phyloP scores from a whole-genome alignment of 1,284 basidiomycete genomes.

The Exobasidium cylindrosporum region DNA sequence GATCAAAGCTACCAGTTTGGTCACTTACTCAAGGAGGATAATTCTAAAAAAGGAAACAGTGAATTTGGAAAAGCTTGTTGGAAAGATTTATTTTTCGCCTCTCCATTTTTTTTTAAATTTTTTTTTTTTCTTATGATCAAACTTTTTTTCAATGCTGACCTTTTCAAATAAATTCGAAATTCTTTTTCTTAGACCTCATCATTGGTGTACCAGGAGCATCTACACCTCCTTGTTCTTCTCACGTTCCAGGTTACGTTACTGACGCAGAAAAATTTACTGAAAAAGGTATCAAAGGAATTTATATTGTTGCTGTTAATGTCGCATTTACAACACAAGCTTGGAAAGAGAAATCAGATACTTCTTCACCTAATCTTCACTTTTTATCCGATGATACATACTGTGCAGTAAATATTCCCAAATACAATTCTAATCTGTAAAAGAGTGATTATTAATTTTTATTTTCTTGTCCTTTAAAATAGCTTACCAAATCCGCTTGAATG shows the following conservation, averaged over 20 bases:
- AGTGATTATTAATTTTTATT: too few relatives aligned
- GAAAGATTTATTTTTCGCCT: too few relatives aligned
- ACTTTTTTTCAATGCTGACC: too few relatives aligned
- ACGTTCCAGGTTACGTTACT: slow-evolving; percentile 51
- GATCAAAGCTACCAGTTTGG: too few relatives aligned
- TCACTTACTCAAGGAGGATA: too few relatives aligned
- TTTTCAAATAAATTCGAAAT: slow-evolving; percentile 15
- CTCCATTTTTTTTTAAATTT: too few relatives aligned
- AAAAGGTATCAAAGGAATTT: slow-evolving; percentile 47
- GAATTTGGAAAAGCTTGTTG: too few relatives aligned
- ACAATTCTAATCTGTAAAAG: too few relatives aligned
- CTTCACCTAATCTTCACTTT: slow-evolving; percentile 38
- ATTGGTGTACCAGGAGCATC: slow-evolving; percentile 33
- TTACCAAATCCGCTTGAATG: too few relatives aligned
- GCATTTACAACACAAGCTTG: slow-evolving; percentile 47
- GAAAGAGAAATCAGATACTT: slow-evolving; percentile 47
- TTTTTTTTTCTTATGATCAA: too few relatives aligned
- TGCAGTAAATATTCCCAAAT: slow-evolving; percentile 20
- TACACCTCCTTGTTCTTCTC: slow-evolving; percentile 46
- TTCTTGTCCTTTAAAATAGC: too few relatives aligned
- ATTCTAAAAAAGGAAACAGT: too few relatives aligned
- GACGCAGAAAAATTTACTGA: slow-evolving; percentile 36
- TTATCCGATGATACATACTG: slow-evolving; percentile 51
- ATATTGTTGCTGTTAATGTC: slow-evolving; percentile 51
- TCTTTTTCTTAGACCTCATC: slow-evolving; percentile 26